Base-by-base conservation (phyloP, 768 basidiomycete genomes). In the Rhodotorula graminis region DNA sequence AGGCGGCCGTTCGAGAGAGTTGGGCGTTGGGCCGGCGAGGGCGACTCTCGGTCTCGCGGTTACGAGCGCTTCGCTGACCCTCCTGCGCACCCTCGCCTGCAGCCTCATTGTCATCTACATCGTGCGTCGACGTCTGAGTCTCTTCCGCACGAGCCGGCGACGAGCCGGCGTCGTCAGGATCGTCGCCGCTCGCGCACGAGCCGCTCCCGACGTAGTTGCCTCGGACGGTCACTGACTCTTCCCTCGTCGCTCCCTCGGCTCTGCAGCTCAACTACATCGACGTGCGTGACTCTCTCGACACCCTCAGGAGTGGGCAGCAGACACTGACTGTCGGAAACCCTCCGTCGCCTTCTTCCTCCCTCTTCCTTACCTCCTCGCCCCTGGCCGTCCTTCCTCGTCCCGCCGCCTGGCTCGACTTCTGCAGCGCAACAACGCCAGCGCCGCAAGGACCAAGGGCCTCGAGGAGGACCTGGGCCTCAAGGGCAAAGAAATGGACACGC, bases 401-500 rank as follows among this genome's bases (percentile, higher is more conserved):
- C 37, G 37, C 37, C 37, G 37, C 37, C 9, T 9, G 5, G 5
- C 37, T 37, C 37, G 37, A 5, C 5, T 9, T 37, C 37, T 15
- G 16, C 58, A 61, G 25, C 40, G 73, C 16, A 78, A 79, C 64
- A 77, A 79, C 42, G 70, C 75, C 25, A 72, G 73, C 0, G 77
- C 78, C 15, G 78, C 80, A 0, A 61, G 78, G 46, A 65, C 73
- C 12, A 76, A 80, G 29, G 78, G 78, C 1, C 58, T 82, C 33
- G 75, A 74, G 49, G 61, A 49, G 19, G 81, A 82, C 66, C 75
- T 82, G 14, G 62, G 67, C 10, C 67, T 81, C 18, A 72, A 65
- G 18, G 80, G 77, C 27, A 57, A 49, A 2, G 70, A 82, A 63
- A 80, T 78, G 66, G 72, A 69, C 11, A 76, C 75, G 4, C 49